Conservation (phyloP, 192 early-diverging fungal genomes). For the Geosiphon pyriformis region DNA sequence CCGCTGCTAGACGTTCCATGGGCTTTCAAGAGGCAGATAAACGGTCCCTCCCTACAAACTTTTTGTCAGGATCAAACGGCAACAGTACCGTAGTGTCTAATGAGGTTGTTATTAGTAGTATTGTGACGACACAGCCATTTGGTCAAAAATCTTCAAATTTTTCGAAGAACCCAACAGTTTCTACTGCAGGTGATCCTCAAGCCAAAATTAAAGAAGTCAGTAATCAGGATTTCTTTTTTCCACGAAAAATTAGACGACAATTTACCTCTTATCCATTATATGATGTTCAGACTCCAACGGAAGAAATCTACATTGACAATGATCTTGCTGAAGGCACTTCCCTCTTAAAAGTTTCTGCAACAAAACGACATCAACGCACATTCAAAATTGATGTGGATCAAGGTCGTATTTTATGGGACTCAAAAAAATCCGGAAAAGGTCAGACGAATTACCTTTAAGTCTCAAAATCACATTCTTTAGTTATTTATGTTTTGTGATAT, state of each 20-base stretch:
- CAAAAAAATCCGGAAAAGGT: constrained; percentile 40
- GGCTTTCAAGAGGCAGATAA: not conserved
- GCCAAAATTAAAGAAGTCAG: not conserved
- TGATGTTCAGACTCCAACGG: not conserved
- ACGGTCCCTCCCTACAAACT: not conserved
- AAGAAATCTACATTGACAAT: constrained; percentile 10
- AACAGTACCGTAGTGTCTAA: not conserved
- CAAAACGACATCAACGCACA: constrained; percentile 31
- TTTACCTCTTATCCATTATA: not conserved
- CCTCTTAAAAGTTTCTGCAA: constrained; percentile 38
- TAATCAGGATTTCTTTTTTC: not conserved
- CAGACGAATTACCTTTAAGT: constrained; percentile 14
- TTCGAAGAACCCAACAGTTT: not conserved
- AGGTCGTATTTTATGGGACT: constrained; percentile 42
- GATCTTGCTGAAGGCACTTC: constrained; percentile 29
- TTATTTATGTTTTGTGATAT: not conserved
- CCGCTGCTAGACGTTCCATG: not conserved
- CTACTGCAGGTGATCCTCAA: not conserved
- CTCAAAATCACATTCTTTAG: constrained; percentile 7
- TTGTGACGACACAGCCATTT: not conserved
- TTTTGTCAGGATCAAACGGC: not conserved
- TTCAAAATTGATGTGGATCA: constrained; percentile 42
- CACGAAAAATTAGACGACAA: not conserved
- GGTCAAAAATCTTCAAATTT: not conserved
- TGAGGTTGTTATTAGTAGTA: constrained; percentile 20